Base-by-base conservation (phyloP, 2,329 filamentous ascomycete genomes). In the Phaeosphaeriaceae sp. region DNA sequence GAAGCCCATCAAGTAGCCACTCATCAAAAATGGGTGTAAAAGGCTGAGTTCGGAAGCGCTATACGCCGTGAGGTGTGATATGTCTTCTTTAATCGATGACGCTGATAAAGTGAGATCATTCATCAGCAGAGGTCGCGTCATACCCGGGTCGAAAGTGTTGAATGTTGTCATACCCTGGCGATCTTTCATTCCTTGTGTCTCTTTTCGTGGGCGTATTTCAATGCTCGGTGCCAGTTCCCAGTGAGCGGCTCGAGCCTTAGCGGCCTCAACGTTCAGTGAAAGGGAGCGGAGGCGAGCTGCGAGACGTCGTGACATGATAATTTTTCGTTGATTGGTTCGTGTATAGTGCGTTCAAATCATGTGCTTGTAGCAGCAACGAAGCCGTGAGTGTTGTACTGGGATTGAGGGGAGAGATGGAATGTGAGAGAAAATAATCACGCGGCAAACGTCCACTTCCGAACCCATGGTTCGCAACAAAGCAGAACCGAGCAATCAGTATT, bases 111-210 rank as follows among this genome's bases (percentile, higher is more conserved):
- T 26, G 5, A 4, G 23, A 3, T 29, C 16, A 13, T 18, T 34
- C 3, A 23, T 34, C 17, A 42, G 37, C 6, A 37, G 34, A 9
- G 13, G 38, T 17, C 21, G 50, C 9, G 29, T 49, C 7, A 39
- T 45, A 9, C 46, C 34, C 2, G 56, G 56, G 13, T 61, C 37
- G 21, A 50, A 52, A 2, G 50, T 34, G 16, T 17, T 42, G 43
- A 43, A 52, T 3, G 50, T 52, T 2, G n/a, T 37, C 44, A 54
- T 54, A 7, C 17, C 36, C 4, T 18, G 15, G 6, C 33, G n/a
- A 4, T 41, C 20, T 3, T 35, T 7, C 13, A 30, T 40, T 26
- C 16, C n/a, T 33, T 30, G 16, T 16, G 17, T 17, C 18, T 11
- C 17, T 9, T 23, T 17, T 13, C 9, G 9, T 23, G 8, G n/a